Base-by-base conservation (phyloP, 208 protist species). In the Trypanosoma caninum region DNA sequence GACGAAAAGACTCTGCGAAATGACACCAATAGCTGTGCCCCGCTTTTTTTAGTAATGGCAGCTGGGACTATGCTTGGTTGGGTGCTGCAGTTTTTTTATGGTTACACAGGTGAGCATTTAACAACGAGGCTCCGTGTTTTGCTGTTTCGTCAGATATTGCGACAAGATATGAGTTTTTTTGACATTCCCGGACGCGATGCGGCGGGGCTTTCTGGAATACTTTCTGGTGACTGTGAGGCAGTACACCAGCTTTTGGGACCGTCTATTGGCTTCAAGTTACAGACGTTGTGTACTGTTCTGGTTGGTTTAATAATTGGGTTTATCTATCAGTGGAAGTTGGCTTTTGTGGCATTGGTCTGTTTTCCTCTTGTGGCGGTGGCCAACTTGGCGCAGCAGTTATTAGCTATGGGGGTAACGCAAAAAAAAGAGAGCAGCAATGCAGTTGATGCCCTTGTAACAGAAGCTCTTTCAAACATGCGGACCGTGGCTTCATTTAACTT, bases 151-250 rank as follows among this genome's bases (percentile, higher is more conserved):
- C 71, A 85, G 46, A 86, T 93, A 25, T 55, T 93, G 10, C 76
- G 82, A 2, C 87, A 94, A 58, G 87, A 94, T 62, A 86, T 89
- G 77, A 85, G 54, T 69, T 94, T 91, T 70, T 94, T 91, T 51
- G 87, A 94, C 59, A 86, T 72, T 40, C 80, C 77, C 2, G 73
- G 78, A 3, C 74, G 80, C 23, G 85, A 93, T 46, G 70, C 85
- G 6, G 85, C 82, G 22, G 76, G 71, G 4, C 72, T 93, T n/a
- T 62, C 76, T 7, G 76, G 76, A 14, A 84, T 93, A 74, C 80
- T 93, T 14, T 85, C 82, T 35, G 82, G 85, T 38, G 85, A 89
- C 62, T 89, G 85, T 58, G 82, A 93, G 67, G 78, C 79, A 3
- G 72, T 93, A 6, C 85, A 88, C 50, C 85, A 89, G 64, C 72